A percentile compares a stretch with the other conserved stretches of the same genome.
Evolutionary conservation across 345 rosid species (phyloP).

Genomic region (Dipteronia dyeriana): DNA sequence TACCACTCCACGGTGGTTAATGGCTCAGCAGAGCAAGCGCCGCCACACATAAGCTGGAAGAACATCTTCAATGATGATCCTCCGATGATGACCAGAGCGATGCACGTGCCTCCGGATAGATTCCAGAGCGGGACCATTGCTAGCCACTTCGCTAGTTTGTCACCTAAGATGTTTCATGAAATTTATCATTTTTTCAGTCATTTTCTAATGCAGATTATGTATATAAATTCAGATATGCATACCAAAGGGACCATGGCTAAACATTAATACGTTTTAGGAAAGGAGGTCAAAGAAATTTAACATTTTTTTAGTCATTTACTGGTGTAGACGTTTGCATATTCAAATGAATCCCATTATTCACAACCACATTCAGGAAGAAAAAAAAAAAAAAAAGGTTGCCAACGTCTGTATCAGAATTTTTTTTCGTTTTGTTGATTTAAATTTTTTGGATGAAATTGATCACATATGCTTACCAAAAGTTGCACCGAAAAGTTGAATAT

Average conservation of each 20-base stretch:
- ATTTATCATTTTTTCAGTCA: not conserved
- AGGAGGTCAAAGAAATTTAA: not conserved
- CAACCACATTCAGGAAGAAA: too few relatives aligned
- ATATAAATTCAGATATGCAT: too few relatives aligned
- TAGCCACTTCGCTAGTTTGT: constrained; percentile 46
- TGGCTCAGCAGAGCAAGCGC: constrained; percentile 37
- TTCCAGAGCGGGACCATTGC: constrained; percentile 57
- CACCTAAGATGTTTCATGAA: constrained; percentile 36
- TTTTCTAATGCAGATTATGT: too few relatives aligned
- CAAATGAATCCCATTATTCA: too few relatives aligned
- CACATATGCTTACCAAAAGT: constrained; percentile 57
- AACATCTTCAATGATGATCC: constrained; percentile 40
- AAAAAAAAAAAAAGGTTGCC: too few relatives aligned
- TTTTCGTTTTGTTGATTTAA: not conserved
- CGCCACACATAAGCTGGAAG: constrained; percentile 35
- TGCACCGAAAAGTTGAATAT: constrained; percentile 53
- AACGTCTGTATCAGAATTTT: not conserved
- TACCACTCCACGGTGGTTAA: constrained; percentile 56
- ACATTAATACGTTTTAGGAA: constrained; percentile 30
- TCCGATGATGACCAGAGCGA: constrained; percentile 53
- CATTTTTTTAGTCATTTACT: too few relatives aligned
- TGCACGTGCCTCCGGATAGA: constrained; percentile 71
- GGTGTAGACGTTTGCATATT: too few relatives aligned
- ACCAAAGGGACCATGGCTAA: constrained; percentile 45
- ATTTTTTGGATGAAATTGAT: not conserved